These are phyloP conservation scores for Colletotrichum sp. DNA, from an alignment of 2,329 filamentous ascomycete genomes.

Conservation along the genomic window DNA sequence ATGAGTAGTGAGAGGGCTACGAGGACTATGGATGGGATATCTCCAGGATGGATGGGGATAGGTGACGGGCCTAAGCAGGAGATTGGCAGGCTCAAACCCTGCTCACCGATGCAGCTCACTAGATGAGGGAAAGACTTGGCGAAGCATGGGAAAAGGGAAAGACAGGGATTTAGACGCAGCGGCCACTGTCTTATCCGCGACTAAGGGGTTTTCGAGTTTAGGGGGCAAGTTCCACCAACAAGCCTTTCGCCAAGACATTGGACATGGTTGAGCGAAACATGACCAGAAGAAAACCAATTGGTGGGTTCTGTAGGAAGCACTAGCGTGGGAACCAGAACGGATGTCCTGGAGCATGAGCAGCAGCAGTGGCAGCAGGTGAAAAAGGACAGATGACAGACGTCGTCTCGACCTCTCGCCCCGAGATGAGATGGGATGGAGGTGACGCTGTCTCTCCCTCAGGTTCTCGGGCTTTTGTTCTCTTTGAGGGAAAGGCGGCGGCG, in stretches of 20 bases:
- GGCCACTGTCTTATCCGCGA: slow-evolving; percentile 12
- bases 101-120: slow-evolving; percentile 1
- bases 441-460: background rate
- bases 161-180: slow-evolving; percentile 8
- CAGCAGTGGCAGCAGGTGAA: background rate
- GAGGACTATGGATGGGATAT: background rate
- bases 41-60: background rate
- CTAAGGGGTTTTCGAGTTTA: slow-evolving; percentile 14
- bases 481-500: background rate
- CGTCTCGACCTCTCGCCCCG: background rate
- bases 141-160: background rate
- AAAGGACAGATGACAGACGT: background rate
- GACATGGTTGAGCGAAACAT: slow-evolving; percentile 6
- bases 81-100: slow-evolving; percentile 7
- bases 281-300: slow-evolving; percentile 6
- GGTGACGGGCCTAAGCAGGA: slow-evolving; percentile 11
- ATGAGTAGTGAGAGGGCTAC: background rate
- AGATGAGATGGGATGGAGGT: slow-evolving; percentile 6
- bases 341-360: background rate
- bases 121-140: slow-evolving; percentile 2
- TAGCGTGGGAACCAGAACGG: background rate
- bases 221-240: slow-evolving; percentile 9
- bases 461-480: background rate
- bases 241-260: slow-evolving; percentile 7
- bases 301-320: background rate